Evolutionary conservation across 139 green algal species (phyloP).

Genomic region (Chlorella vulgaris): DNA sequence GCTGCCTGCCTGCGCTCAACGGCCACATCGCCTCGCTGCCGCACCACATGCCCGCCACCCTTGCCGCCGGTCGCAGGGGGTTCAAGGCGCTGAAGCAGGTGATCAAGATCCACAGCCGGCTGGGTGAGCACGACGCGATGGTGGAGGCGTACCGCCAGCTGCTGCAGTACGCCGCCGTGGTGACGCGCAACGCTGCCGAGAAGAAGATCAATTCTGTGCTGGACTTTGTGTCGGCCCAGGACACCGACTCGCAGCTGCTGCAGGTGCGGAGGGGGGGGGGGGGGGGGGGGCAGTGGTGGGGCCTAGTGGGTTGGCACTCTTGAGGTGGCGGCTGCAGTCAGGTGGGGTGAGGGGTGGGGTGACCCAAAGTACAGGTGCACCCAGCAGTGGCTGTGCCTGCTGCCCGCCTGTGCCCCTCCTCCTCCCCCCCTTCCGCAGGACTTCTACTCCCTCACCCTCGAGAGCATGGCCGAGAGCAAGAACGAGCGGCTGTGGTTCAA

Average conservation of each 20-base stretch:
- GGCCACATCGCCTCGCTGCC: background rate
- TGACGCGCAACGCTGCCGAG: slow-evolving; percentile 96
- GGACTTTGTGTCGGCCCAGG: slow-evolving; percentile 81
- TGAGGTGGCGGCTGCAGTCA: background rate
- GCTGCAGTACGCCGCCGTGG: slow-evolving; percentile 46
- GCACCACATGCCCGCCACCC: background rate
- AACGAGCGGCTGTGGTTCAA: slow-evolving; percentile 99
- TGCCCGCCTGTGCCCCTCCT: too few species aligned
- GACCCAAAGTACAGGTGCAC: background rate
- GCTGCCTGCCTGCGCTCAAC: background rate
- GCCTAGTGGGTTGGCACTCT: background rate
- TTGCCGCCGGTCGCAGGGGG: slow-evolving; percentile 68
- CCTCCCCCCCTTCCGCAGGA: slow-evolving; percentile 68
- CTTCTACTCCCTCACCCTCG: slow-evolving; percentile 96
- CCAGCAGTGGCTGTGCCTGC: background rate
- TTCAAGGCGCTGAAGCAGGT: slow-evolving; percentile 99
- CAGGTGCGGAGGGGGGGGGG: slow-evolving; percentile 42
- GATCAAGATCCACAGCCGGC: slow-evolving; percentile 92
- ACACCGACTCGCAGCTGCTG: slow-evolving; percentile 80
- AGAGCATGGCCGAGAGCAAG: slow-evolving; percentile 81
- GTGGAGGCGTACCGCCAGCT: slow-evolving; percentile 86
- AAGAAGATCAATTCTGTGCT: slow-evolving; percentile 99
- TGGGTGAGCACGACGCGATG: slow-evolving; percentile 79
- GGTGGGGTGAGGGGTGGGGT: too few species aligned
- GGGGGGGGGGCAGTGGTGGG: background rate